Percentiles rank a stretch among this genome's conserved stretches.
These are phyloP conservation scores for Aspergillus ibericus DNA, from an alignment of 2,329 filamentous ascomycete species.

Conservation along the genomic window DNA sequence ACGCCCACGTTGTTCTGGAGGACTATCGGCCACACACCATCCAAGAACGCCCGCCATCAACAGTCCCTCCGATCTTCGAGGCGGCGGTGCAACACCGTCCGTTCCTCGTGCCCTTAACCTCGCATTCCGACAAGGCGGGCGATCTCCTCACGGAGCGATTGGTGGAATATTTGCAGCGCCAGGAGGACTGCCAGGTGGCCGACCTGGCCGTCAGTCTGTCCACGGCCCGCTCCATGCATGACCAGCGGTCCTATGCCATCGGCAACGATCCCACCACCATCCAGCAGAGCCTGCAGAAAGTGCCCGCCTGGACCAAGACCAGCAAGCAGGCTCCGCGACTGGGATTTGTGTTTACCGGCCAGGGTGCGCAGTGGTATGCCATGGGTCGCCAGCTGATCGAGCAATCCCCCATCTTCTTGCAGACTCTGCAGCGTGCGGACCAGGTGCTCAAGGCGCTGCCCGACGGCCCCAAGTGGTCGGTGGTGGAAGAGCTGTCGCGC, in stretches of 20 bases:
- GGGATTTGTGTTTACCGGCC: constrained; percentile 33
- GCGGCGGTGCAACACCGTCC: not conserved
- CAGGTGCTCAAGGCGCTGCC: not conserved
- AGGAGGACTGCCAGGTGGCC: not conserved
- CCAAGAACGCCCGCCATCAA: not conserved
- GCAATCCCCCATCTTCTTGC: constrained; percentile 8
- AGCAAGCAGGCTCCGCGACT: constrained; percentile 1
- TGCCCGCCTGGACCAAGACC: not conserved
- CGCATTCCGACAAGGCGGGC: not conserved
- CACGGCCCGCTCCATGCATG: not conserved
- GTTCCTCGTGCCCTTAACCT: not conserved
- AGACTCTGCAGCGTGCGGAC: constrained; percentile 11
- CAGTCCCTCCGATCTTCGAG: not conserved
- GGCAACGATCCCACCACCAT: not conserved
- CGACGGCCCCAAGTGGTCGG: not conserved
- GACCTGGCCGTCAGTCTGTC: not conserved
- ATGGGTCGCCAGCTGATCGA: constrained; percentile 29
- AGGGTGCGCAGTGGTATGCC: constrained; percentile 31
- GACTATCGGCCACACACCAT: not conserved
- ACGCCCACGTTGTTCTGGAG: not conserved
- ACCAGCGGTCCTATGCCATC: not conserved
- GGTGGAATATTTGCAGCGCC: not conserved
- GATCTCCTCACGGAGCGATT: not conserved
- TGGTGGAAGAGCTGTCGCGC: constrained; percentile 7
- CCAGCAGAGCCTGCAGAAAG: not conserved